Evolutionary conservation across 176 grass and related monocot genomes (phyloP).

Genomic region (Themeda triandra): DNA sequence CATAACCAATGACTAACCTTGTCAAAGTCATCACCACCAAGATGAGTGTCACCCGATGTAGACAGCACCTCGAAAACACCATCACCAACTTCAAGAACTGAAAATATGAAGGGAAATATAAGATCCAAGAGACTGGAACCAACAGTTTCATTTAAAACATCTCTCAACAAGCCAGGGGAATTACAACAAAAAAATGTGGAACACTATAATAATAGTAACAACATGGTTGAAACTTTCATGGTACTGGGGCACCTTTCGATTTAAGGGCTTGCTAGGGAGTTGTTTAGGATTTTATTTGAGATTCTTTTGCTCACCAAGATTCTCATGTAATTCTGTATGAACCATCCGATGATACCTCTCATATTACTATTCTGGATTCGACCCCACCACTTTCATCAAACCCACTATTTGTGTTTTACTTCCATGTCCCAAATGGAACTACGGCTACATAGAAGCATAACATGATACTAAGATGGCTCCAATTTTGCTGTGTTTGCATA

Average conservation of each 20-base stretch:
- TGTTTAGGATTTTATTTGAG: background rate
- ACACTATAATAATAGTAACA: too few species aligned
- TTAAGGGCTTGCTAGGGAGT: background rate
- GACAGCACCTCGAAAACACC: slow-evolving; percentile 89
- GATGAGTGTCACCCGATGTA: slow-evolving; percentile 77
- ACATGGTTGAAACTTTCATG: background rate
- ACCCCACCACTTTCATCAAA: background rate
- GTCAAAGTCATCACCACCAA: slow-evolving; percentile 86
- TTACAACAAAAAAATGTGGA: background rate
- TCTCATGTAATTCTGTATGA: background rate
- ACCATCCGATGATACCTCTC: background rate
- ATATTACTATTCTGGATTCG: background rate
- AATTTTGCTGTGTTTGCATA: too few species aligned
- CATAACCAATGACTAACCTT: slow-evolving; percentile 42
- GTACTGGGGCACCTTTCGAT: background rate
- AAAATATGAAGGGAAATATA: background rate
- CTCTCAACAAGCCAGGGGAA: background rate
- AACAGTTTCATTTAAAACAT: background rate
- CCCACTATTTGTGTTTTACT: background rate
- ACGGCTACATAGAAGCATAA: background rate
- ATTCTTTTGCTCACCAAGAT: background rate
- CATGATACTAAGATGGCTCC: background rate
- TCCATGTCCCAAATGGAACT: background rate
- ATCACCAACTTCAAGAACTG: slow-evolving; percentile 81
- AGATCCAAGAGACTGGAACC: background rate